A percentile compares a stretch with the other conserved stretches of the same genome.
Evolutionary conservation across 371 early-diverging fungal genomes (phyloP).

Genomic region (Lichtheimia ramosa): DNA sequence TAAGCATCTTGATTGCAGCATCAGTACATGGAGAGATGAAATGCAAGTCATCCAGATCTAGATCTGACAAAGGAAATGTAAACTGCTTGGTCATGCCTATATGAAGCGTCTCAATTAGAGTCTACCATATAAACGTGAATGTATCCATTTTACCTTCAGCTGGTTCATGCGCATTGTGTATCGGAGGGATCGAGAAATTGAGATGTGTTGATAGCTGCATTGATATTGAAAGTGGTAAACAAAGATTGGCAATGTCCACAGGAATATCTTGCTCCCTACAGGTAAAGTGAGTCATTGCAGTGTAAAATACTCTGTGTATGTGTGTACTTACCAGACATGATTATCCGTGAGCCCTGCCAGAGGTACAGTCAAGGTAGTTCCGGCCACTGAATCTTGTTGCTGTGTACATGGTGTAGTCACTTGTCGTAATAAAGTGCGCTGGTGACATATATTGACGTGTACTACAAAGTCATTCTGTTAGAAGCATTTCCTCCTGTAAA

Average conservation of each 20-base stretch:
- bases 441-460: not conserved
- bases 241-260: not conserved
- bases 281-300: not conserved
- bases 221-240: not conserved
- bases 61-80: not conserved
- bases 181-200: not conserved
- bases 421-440: not conserved
- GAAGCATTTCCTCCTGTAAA: no score
- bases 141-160: no score
- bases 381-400: not conserved
- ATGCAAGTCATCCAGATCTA: not conserved
- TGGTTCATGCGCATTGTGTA: no score
- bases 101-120: no score
- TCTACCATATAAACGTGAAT: no score
- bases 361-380: not conserved
- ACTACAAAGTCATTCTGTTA: not conserved
- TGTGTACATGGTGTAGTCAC: not conserved
- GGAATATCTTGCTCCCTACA: not conserved
- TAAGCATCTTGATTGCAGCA: not conserved
- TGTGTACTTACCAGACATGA: not conserved
- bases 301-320: not conserved
- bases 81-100: not conserved
- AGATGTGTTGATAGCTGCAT: not conserved
- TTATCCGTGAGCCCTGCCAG: not conserved
- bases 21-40: not conserved